Evolutionary conservation across 2,329 filamentous ascomycete species (phyloP).

Genomic region (Trichoderma atroviride): DNA sequence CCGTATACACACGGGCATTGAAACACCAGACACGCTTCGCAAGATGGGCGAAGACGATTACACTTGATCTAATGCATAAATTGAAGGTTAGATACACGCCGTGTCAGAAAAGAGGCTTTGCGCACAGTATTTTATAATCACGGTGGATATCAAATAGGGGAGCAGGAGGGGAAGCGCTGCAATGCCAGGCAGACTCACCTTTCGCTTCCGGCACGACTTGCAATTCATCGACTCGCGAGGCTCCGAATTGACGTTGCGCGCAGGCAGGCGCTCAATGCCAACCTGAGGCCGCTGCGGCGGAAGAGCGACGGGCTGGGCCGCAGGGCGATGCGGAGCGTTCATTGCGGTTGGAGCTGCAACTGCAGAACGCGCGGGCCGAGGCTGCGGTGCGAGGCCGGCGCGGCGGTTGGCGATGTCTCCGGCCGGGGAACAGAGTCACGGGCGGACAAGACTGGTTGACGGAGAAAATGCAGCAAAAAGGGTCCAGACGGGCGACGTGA

Average conservation of each 20-base stretch:
- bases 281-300: constrained; percentile 75
- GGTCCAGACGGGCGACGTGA: background rate
- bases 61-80: constrained; percentile 76
- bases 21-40: constrained; percentile 87
- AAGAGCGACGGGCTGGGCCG: constrained; percentile 56
- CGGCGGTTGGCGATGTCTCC: background rate
- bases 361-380: background rate
- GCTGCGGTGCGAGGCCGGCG: constrained; percentile 1
- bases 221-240: constrained; percentile 92
- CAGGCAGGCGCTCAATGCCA: constrained; percentile 76
- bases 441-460: background rate
- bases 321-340: constrained; percentile 26
- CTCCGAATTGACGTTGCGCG: constrained; percentile 71
- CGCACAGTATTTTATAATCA: background rate
- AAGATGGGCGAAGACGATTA: constrained; percentile 80
- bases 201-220: constrained; percentile 90
- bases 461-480: background rate
- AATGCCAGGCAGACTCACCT: constrained; percentile 58
- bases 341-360: background rate
- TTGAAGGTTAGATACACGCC: background rate
- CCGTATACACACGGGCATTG: constrained; percentile 88
- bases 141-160: constrained; percentile 15
- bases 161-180: background rate
- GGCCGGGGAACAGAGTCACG: background rate
- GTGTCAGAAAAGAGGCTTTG: background rate